Base-by-base conservation (phyloP, 306 rosid genomes). In the Argentina anserina region DNA sequence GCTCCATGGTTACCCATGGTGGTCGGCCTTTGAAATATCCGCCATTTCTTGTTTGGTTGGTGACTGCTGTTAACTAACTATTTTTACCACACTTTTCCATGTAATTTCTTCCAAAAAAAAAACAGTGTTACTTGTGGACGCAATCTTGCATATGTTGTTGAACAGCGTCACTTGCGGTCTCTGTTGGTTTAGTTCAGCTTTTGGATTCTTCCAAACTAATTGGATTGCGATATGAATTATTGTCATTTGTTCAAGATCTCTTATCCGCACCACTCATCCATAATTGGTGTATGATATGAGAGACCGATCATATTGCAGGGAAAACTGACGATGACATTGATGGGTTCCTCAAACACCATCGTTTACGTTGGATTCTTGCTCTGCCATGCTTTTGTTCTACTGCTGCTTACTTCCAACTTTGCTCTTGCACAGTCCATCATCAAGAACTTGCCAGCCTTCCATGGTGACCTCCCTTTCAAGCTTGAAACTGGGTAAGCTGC, bases 371-470 rank as follows among this genome's bases (percentile, higher is more conserved):
- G 65, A 31, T 31, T 60, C 41, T 60, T 21, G 65, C 40, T 31
- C 23, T 60, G 21, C 4, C 65, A 60, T 29, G 65, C 65, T 31
- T 60, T 33, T 31, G 21, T 29, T 17, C 65, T 60, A 29, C 65
- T 60, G 65, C 41, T 60, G 65, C 65, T 31, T 31, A 60, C 65
- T 31, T 29, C 41, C 41, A 15, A 60, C 65, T 60, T 31, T 39
- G 29, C 49, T 13, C 21, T 39, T 20, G 9, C 49, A n/a, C 50
- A 65, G 17, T 65, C 69, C 3, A 36, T 65, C 69, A 65, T 65
- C 70, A 65, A 65, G 49, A 39, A 65, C 70, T 65, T 65, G 33
- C 70, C 49, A 36, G 70, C 47, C 70, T 65, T 65, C 15, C 9
- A 37, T 23, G 50, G 70, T 39, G 49, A 39, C 11, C 49, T 65